Evolutionary conservation across 352 stramenopile genomes (phyloP).

Genomic region (Phytophthora rubi): DNA sequence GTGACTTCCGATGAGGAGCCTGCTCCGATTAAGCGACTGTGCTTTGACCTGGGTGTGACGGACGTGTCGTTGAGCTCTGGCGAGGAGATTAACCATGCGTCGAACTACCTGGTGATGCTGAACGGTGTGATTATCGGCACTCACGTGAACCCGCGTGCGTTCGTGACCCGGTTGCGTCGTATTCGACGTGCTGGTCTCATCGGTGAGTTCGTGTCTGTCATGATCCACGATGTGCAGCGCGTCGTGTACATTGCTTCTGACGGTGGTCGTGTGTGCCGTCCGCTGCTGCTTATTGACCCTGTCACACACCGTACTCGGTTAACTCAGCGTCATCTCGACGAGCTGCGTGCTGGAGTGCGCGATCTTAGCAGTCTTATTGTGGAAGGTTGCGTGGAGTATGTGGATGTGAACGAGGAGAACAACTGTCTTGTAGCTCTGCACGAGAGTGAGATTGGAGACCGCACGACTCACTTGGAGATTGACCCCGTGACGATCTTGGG

Average conservation of each 20-base stretch:
- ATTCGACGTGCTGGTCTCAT: constrained; percentile 88
- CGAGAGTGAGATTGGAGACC: constrained; percentile 90
- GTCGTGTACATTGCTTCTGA: constrained; percentile 99
- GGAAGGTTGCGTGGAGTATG: constrained; percentile 98
- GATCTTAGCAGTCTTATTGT: constrained; percentile 88
- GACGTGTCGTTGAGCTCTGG: constrained; percentile 95
- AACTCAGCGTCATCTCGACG: constrained; percentile 95
- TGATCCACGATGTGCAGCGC: constrained; percentile 97
- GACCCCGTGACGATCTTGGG: constrained; percentile 99
- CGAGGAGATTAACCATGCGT: constrained; percentile 96
- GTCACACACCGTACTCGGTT: constrained; percentile 91
- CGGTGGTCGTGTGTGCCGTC: constrained; percentile 97
- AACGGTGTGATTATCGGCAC: constrained; percentile 99
- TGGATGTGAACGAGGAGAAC: constrained; percentile 99
- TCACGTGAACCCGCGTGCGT: constrained; percentile 91
- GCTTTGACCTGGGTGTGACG: constrained; percentile 97
- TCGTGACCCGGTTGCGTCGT: constrained; percentile 88
- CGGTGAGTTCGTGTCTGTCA: constrained; percentile 98
- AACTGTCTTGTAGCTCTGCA: constrained; percentile 98
- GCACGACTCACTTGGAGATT: constrained; percentile 99
- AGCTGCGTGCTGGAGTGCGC: constrained; percentile 80
- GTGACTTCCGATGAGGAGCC: constrained; percentile 94
- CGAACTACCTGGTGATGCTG: constrained; percentile 97
- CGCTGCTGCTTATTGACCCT: constrained; percentile 94
- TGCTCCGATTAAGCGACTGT: constrained; percentile 94